These are phyloP conservation scores for Coniochaeta pulveracea DNA, from an alignment of 2,329 filamentous ascomycete genomes.

Conservation along the genomic window DNA sequence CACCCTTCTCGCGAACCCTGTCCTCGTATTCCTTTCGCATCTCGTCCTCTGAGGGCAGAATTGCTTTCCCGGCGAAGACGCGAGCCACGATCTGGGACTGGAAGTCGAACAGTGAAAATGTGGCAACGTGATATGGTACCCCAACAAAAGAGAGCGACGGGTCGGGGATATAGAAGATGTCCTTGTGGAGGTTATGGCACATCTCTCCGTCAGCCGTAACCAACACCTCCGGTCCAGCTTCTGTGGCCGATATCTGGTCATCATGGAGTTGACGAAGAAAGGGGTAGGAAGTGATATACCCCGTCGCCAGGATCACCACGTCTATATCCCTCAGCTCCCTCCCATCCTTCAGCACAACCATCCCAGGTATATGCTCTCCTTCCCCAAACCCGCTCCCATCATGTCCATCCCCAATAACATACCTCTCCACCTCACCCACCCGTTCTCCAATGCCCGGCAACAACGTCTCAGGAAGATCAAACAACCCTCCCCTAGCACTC, in stretches of 20 bases:
- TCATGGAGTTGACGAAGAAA: constrained; percentile 43
- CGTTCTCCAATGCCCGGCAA: constrained; percentile 41
- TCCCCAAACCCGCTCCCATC: constrained; percentile 5
- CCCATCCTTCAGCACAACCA: constrained; percentile 41
- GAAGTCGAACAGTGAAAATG: constrained; percentile 60
- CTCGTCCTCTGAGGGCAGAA: constrained; percentile 28
- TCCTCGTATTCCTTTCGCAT: constrained; percentile 24
- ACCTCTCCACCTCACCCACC: constrained; percentile 38
- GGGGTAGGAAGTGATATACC: constrained; percentile 57
- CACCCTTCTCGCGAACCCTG: constrained; percentile 17
- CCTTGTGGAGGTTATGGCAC: constrained; percentile 56
- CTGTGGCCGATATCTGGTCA: constrained; percentile 22
- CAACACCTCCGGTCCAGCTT: constrained; percentile 40
- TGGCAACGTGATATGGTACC: constrained; percentile 53
- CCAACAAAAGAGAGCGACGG: constrained; percentile 53
- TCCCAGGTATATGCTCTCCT: constrained; percentile 31
- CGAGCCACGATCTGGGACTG: constrained; percentile 52
- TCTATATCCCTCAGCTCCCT: constrained; percentile 42
- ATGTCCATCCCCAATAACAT: constrained; percentile 22
- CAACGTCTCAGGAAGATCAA: constrained; percentile 41
- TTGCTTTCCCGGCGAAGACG: constrained; percentile 38
- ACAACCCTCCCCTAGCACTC: constrained; percentile 47
- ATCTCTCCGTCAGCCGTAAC: constrained; percentile 52
- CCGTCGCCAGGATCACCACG: constrained; percentile 52
- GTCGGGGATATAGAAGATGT: constrained; percentile 61